phyloP scores from a whole-genome alignment of 75 land plant species.

The Isoetes taiwanensis region DNA sequence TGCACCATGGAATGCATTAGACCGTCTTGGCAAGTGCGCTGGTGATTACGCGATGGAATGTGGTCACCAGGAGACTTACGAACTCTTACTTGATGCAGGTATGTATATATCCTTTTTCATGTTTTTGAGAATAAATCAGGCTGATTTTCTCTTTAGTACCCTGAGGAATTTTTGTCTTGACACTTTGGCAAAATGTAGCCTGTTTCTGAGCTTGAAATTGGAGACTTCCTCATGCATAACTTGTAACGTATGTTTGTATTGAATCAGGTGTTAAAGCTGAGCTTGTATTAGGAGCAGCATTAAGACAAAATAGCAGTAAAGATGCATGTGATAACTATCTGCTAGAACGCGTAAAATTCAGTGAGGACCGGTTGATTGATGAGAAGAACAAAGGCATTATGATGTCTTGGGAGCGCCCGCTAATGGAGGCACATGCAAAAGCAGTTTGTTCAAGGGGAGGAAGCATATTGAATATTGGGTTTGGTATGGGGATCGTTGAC shows the following conservation, averaged over 20 bases:
- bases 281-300: constrained; percentile 63
- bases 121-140: too few relatives aligned
- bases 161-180: too few relatives aligned
- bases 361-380: constrained; percentile 81
- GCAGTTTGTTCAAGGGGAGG: constrained; percentile 51
- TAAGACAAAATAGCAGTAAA: constrained; percentile 15
- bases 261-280: constrained; percentile 68
- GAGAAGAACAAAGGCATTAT: constrained; percentile 80
- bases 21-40: constrained; percentile 60
- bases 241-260: not conserved
- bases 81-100: constrained; percentile 71
- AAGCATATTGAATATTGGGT: constrained; percentile 71
- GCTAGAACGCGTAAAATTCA: constrained; percentile 67
- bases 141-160: too few relatives aligned
- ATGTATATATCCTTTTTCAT: too few relatives aligned
- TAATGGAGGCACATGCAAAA: constrained; percentile 97
- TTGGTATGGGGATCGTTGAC: constrained; percentile 97
- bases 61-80: constrained; percentile 70
- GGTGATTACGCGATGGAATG: constrained; percentile 90
- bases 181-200: too few relatives aligned
- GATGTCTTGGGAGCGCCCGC: constrained; percentile 99
- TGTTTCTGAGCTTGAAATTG: not conserved
- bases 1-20: constrained; percentile 92
- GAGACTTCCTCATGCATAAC: not conserved
- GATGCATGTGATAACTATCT: constrained; percentile 34